Evolutionary conservation across 139 green algal species (phyloP), one percentile per base, ranked within the genome.

Genomic region (Astrephomene gubernaculifera): DNA sequence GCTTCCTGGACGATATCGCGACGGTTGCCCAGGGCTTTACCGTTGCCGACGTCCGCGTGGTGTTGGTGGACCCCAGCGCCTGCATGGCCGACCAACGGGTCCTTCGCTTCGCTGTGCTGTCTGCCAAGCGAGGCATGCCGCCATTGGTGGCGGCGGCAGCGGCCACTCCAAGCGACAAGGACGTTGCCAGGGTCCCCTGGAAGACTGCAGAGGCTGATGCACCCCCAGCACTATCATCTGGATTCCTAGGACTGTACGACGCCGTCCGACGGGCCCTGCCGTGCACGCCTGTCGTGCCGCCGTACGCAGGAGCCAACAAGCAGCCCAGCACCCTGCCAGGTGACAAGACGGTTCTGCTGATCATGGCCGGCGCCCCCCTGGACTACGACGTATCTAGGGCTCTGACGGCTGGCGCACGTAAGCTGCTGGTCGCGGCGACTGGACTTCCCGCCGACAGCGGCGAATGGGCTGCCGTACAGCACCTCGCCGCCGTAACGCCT

Each of bases 51-150:
- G 78, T 84, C 19, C 41, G 44, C 14, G 2, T 75, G 78, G 61
- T 75, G 22, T n/a, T 31, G 31, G 41, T 84, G 61, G 64, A 65
- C 19, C 7, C 78, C 6, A 22, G 12, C 24, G 78, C 63, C 0
- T 74, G 44, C 43, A 0, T 64, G 60, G 12, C 24, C 7, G 78
- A 84, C 64, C 63, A 41, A 27, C 43, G 63, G 22, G 63, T 84
- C 63, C 31, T 65, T 5, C 78, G 78, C 39, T 75, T 75, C 43
- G 64, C 60, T 0, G 24, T 84, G 9, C 63, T 84, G 21, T 75
- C 78, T 1, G 60, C 78, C 52, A 81, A 81, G 73, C 53, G 52
- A 35, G 53, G 52, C 52, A 70, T 61, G 53, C 52, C 73, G 21
- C 52, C 53, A 33, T 22, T 79, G 39, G 39, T 39, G 52, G 57